phyloP scores from a whole-genome alignment of 768 basidiomycete genomes.

The Russula griseocarnosa region DNA sequence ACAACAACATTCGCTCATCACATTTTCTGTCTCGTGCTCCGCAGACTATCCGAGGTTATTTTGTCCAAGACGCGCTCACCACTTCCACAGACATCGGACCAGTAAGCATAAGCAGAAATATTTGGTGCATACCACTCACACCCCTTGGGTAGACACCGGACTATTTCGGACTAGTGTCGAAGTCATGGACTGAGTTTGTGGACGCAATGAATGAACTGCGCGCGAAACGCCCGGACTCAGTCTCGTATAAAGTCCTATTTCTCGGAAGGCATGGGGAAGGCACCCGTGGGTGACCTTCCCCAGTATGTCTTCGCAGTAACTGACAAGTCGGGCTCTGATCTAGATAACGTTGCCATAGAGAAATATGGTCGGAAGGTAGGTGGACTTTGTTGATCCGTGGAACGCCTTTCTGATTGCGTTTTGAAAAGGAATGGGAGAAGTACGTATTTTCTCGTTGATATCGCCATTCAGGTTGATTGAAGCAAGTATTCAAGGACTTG shows the following conservation, averaged over 20 bases:
- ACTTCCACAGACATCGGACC: conserved; percentile 12
- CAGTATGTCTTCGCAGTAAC: not conserved
- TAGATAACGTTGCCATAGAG: conserved; percentile 24
- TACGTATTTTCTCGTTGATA: not conserved
- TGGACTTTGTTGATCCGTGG: not conserved
- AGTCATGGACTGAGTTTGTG: conserved; percentile 15
- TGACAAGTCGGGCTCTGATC: not conserved
- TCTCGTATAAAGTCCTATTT: conserved; percentile 22
- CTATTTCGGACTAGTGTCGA: conserved; percentile 19
- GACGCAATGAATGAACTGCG: conserved; percentile 1
- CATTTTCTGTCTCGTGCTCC: not conserved
- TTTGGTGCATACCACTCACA: not conserved
- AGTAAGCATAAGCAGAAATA: conserved; percentile 9
- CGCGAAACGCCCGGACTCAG: not conserved
- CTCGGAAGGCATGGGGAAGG: conserved; percentile 23
- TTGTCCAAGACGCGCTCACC: conserved; percentile 13
- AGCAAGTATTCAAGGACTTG: conserved; percentile 17
- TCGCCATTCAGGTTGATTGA: not conserved
- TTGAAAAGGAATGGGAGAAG: conserved; percentile 25
- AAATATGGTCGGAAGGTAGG: conserved; percentile 26
- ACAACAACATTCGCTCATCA: not conserved
- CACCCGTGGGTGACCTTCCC: conserved; percentile 1
- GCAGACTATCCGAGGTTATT: conserved; percentile 23
- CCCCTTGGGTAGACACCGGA: conserved; percentile 14
- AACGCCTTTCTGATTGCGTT: not conserved